Conservation (phyloP, 192 early-diverging fungal genomes). For the Backusella morwellensis region DNA sequence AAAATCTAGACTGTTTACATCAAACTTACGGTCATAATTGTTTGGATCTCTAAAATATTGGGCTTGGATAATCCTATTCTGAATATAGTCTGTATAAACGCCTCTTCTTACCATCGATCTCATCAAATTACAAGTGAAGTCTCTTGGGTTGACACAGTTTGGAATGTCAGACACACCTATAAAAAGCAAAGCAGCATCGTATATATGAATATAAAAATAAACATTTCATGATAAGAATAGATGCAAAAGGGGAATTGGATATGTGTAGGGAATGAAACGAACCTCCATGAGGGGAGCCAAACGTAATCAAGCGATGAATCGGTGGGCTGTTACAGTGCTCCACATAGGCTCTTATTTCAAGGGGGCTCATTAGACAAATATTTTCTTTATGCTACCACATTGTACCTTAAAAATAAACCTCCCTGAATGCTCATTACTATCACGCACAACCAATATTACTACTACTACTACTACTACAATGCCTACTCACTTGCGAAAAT, state of each 20-base stretch:
- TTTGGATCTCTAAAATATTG: constrained; percentile 85
- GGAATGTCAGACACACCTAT: constrained; percentile 75
- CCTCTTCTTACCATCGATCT: constrained; percentile 73
- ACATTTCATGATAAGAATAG: not conserved
- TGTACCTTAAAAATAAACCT: constrained; percentile 29
- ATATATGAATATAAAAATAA: not conserved
- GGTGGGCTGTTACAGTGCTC: constrained; percentile 78
- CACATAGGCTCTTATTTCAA: constrained; percentile 65
- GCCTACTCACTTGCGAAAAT: constrained; percentile 71
- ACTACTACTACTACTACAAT: not conserved
- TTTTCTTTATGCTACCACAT: not conserved
- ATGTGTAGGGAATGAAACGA: not conserved
- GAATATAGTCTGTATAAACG: constrained; percentile 84
- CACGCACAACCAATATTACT: not conserved
- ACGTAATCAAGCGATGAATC: constrained; percentile 78
- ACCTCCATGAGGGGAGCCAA: constrained; percentile 83
- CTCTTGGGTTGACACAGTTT: constrained; percentile 58
- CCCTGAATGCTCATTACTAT: constrained; percentile 13
- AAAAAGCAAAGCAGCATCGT: not conserved
- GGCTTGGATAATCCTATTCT: constrained; percentile 84
- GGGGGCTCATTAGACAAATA: not conserved
- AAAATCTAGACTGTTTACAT: not conserved
- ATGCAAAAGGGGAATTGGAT: constrained; percentile 5
- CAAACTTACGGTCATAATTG: constrained; percentile 16
- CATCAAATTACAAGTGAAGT: constrained; percentile 68